Base-by-base conservation (phyloP, 1,284 basidiomycete species). In the Naganishia sp. region DNA sequence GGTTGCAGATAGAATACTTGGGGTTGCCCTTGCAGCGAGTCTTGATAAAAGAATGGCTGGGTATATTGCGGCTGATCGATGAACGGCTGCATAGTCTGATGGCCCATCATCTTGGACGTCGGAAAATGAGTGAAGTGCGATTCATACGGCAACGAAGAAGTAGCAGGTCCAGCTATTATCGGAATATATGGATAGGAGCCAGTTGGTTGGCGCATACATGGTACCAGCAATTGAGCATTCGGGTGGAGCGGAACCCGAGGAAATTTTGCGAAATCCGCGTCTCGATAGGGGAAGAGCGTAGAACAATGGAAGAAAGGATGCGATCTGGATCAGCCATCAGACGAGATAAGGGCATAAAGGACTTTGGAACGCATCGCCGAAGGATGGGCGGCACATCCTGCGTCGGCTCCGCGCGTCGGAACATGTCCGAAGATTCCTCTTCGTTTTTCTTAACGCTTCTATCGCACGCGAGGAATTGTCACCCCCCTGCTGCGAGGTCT, bases 1-100 rank as follows among this genome's bases (percentile, higher is more conserved):
- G 59, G 48, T 42, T 61, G 59, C 9, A 61, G 48, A 36, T 61
- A 61, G 25, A 61, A 18, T 25, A 50, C 48, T 25, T 42, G 59
- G 15, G 59, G 59, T 33, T 61, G 59, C 36, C 50, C 59, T 13
- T 61, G 48, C 23, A 3, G 10, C 36, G 59, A 52, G 48, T 61
- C 59, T 43, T 50, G 59, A 50, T 61, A 61, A 48, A 52, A 61
- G 33, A 25, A 18, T 28, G 42, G 59, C 39, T 50, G 48, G 23
- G 23, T 3, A 36, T 61, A 61, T 6, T 23, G 46, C 18, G 48
- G 57, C 18, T 48, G 56, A 18, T 59, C 56, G 16, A 59, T 48
- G 28, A 46, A 48, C 3, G 21, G 21, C 4, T 42, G 39, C 23
- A 43, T 11, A 15, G 18, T 31, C 33, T 50, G 48, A 7, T 49